phyloP scores from a whole-genome alignment of 306 rosid genomes.

The Ochetophila trinervis region DNA sequence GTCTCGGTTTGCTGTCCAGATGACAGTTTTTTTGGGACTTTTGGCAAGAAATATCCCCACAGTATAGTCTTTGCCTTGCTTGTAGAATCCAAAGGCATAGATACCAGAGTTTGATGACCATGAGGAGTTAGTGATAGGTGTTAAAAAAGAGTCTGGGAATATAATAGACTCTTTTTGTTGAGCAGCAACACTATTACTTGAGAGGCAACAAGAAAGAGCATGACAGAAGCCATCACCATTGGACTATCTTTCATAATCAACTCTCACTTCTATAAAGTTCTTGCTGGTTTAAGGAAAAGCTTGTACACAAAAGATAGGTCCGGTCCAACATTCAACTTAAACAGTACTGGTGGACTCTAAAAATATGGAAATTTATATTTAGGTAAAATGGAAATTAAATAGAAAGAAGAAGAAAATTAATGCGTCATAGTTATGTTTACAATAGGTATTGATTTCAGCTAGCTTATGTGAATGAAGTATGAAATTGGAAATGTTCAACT shows the following conservation, averaged over 20 bases:
- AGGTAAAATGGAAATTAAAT: too few relatives aligned
- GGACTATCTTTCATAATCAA: not conserved
- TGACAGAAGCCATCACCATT: not conserved
- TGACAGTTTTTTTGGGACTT: constrained; percentile 26
- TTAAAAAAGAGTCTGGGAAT: constrained; percentile 14
- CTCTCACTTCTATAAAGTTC: not conserved
- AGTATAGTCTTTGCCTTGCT: constrained; percentile 19
- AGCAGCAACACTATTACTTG: not conserved
- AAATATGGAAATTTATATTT: too few relatives aligned
- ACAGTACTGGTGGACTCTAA: too few relatives aligned
- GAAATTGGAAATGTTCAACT: too few relatives aligned
- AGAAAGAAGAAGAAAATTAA: too few relatives aligned
- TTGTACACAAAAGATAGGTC: too few relatives aligned
- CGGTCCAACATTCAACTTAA: too few relatives aligned
- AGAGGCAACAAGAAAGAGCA: constrained; percentile 2
- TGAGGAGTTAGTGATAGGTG: constrained; percentile 11
- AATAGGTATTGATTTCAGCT: too few relatives aligned
- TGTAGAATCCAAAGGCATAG: constrained; percentile 33
- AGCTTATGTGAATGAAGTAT: too few relatives aligned
- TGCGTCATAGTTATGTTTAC: too few relatives aligned
- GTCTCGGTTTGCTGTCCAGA: constrained; percentile 30
- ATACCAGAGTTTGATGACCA: constrained; percentile 32
- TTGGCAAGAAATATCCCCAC: constrained; percentile 21
- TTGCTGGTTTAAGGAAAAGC: too few relatives aligned
- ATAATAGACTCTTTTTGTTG: constrained; percentile 11